A percentile compares a stretch with the other conserved stretches of the same genome.
Evolutionary conservation across 139 green algal genomes (phyloP).

Genomic region (Edaphochlamys debaryana): DNA sequence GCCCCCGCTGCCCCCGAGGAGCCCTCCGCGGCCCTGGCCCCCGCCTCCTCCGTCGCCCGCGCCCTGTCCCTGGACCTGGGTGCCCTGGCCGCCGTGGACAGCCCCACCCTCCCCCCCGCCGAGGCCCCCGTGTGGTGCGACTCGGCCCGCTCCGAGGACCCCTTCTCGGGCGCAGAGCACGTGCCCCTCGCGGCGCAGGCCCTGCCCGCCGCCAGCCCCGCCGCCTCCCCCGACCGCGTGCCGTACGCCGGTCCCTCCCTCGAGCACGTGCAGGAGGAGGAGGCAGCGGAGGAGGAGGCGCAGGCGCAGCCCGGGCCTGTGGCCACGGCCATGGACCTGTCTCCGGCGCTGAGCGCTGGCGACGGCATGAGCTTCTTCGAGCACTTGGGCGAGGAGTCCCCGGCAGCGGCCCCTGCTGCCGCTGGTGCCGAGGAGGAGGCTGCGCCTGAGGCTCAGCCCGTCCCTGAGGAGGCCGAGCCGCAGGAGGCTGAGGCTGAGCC

Average conservation of each 20-base stretch:
- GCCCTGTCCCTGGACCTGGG: no score
- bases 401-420: background rate
- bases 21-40: no score
- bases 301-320: background rate
- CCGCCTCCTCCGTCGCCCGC: no score
- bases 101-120: no score
- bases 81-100: no score
- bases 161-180: constrained; percentile 20
- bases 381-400: background rate
- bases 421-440: background rate
- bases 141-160: constrained; percentile 5
- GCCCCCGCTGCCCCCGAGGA: no score
- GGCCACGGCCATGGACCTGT: background rate
- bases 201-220: no score
- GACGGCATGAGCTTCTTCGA: constrained; percentile 13
- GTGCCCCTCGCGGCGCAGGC: background rate
- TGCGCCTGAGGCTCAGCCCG: no score
- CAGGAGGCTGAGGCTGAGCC: background rate
- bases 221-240: no score
- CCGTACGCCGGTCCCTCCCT: background rate
- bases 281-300: background rate
- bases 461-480: no score
- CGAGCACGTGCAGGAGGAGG: background rate
- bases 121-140: no score
- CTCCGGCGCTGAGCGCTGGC: background rate